Percentiles rank a stretch among this genome's conserved stretches.
These are phyloP conservation scores for Klebsormidium nitens DNA, from an alignment of 139 green algal species.

Conservation along the genomic window DNA sequence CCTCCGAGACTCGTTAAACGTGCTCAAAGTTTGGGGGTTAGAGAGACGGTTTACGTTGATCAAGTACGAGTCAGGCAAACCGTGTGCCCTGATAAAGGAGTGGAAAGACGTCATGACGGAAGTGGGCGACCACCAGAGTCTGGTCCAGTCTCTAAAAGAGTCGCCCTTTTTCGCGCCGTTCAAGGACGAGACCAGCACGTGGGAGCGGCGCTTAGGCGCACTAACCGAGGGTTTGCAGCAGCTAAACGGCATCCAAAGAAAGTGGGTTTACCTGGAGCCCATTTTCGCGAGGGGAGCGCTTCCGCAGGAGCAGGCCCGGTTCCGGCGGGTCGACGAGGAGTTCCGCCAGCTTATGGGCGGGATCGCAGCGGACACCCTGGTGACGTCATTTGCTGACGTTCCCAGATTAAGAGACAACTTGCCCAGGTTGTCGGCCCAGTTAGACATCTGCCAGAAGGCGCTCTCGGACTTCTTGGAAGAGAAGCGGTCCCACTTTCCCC, in stretches of 20 bases:
- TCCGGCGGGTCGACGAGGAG: slow-evolving; percentile 68
- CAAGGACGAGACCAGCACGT: slow-evolving; percentile 50
- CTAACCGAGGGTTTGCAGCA: slow-evolving; percentile 56
- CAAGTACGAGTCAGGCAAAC: slow-evolving; percentile 18
- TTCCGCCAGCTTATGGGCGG: slow-evolving; percentile 59
- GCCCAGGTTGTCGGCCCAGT: slow-evolving; percentile 55
- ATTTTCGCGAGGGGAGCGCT: slow-evolving; percentile 72
- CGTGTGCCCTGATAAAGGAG: slow-evolving; percentile 67
- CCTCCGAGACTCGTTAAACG: slow-evolving; percentile 66
- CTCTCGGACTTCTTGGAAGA: slow-evolving; percentile 75
- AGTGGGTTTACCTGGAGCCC: slow-evolving; percentile 80
- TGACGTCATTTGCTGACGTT: slow-evolving; percentile 42
- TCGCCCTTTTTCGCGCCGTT: slow-evolving; percentile 55
- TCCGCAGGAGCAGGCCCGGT: slow-evolving; percentile 61
- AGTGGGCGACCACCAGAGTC: slow-evolving; percentile 67
- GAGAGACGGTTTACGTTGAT: slow-evolving; percentile 54
- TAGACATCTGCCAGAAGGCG: slow-evolving; percentile 73
- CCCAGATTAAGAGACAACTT: slow-evolving; percentile 20
- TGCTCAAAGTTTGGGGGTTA: slow-evolving; percentile 73
- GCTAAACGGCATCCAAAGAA: slow-evolving; percentile 52
- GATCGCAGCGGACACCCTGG: slow-evolving; percentile 33
- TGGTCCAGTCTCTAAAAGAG: slow-evolving; percentile 63
- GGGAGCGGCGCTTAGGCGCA: slow-evolving; percentile 56
- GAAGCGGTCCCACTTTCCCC: slow-evolving; percentile 37
- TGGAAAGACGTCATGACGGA: slow-evolving; percentile 74